Base-by-base conservation (phyloP, 164 flowering plant species). In the Sedum album region DNA sequence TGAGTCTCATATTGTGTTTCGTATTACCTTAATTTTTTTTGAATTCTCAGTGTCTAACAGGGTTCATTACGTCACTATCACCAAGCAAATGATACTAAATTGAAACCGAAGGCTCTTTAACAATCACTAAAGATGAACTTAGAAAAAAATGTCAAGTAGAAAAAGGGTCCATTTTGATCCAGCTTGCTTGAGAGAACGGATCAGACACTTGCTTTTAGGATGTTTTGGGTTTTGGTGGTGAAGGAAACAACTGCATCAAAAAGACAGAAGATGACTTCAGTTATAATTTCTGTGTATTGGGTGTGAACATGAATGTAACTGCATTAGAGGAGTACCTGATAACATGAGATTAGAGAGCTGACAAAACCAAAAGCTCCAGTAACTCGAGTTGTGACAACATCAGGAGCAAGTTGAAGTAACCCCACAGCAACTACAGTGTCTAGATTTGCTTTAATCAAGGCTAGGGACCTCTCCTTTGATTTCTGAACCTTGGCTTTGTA, bases 341-440 rank as follows among this genome's bases (percentile, higher is more conserved):
- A 95, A 73, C 97, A 95, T 18, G 99, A 92, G 69, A 95, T 95
- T 66, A 92, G 90, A 30, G 99, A 92, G 77, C 78, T 83, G 44
- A 74, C 74, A 70, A 95, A 90, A 71, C 99, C 99, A 70, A 92
- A 81, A 61, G 84, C 99, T 70, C 99, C 97, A 5, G 96, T 88
- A 1, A 95, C 94, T 67, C 99, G 96, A 21, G 99, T 91, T 67
- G 84, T 92, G 66, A 92, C 88, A 74, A 88, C 90, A 82, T 86
- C 89, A 28, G 99, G 99, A 42, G 96, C 94, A 81, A 95, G 70
- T 73, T 92, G 97, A 73, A 95, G 97, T 78, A 95, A 76, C 33
- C 99, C 99, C 44, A 83, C 83, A 4, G 99, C 97, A 60, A 95
- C 97, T 31, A 88, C 94, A 41, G 84, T 76, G 76, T 95, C 99